phyloP scores from a whole-genome alignment of 169 alveolate genomes.

The Perkinsus chesapeaki region DNA sequence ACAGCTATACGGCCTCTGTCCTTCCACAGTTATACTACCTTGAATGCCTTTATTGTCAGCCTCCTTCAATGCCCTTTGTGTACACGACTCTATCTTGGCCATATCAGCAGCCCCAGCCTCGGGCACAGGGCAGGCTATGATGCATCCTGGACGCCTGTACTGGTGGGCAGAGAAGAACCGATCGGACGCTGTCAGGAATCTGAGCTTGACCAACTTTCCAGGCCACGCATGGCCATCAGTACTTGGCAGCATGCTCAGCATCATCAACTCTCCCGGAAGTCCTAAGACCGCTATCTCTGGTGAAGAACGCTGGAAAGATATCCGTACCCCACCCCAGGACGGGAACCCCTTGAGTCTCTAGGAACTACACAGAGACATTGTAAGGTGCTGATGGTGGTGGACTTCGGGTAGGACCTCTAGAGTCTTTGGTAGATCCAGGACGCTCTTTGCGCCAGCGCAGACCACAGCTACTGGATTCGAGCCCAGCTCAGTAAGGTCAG shows the following conservation, averaged over 20 bases:
- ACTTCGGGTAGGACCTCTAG: slow-evolving; percentile 19
- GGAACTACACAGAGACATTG: slow-evolving; percentile 25
- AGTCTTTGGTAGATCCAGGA: slow-evolving; percentile 74
- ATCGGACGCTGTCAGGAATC: background rate
- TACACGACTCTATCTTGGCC: slow-evolving; percentile 32
- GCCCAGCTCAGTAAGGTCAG: slow-evolving; percentile 63
- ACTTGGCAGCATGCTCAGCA: background rate
- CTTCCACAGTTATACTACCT: background rate
- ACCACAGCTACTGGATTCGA: slow-evolving; percentile 65
- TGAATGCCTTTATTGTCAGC: slow-evolving; percentile 19
- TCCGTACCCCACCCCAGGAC: slow-evolving; percentile 58
- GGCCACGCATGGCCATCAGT: background rate
- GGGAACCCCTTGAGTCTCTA: slow-evolving; percentile 74
- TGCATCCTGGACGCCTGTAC: background rate
- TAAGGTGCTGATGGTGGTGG: background rate
- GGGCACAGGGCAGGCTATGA: background rate
- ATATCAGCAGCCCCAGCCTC: background rate
- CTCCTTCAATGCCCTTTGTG: slow-evolving; percentile 52
- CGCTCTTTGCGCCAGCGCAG: slow-evolving; percentile 75
- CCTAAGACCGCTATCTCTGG: background rate
- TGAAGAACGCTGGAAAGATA: slow-evolving; percentile 67
- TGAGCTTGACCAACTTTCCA: background rate
- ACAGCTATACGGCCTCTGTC: background rate
- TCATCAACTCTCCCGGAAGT: background rate
- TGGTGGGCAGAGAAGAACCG: background rate